phyloP scores from a whole-genome alignment of 164 flowering plant species.

The Magnolia changhungtana region DNA sequence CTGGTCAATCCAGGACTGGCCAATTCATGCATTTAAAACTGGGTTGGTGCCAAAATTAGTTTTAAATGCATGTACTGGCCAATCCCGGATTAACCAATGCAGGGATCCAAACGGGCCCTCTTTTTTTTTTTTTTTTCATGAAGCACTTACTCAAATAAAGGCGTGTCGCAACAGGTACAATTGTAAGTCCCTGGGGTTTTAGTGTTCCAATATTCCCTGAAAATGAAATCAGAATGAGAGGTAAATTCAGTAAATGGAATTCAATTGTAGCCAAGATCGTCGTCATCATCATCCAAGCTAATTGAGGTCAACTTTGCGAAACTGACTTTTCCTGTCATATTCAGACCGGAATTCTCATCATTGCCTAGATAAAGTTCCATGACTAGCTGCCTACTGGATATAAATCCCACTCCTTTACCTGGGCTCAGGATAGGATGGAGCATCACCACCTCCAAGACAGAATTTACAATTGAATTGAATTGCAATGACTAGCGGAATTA shows the following conservation, averaged over 20 bases:
- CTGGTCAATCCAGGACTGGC: too few relatives aligned
- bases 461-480: too few relatives aligned
- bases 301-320: neutral
- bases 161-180: slow-evolving; percentile 87
- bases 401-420: too few relatives aligned
- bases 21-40: too few relatives aligned
- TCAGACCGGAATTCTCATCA: neutral
- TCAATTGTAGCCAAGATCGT: neutral
- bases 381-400: neutral
- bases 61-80: too few relatives aligned
- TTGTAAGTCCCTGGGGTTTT: slow-evolving; percentile 79
- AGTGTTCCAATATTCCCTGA: slow-evolving; percentile 81
- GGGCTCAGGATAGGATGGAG: too few relatives aligned
- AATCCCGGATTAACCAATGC: too few relatives aligned
- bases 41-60: too few relatives aligned
- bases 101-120: too few relatives aligned
- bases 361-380: neutral
- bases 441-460: too few relatives aligned
- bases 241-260: neutral
- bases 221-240: slow-evolving; percentile 9
- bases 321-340: neutral
- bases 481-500: neutral
- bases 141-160: slow-evolving; percentile 73
- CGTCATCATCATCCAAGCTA: neutral
- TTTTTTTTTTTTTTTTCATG: neutral